These are phyloP conservation scores for Aulographum hederae DNA, from an alignment of 2,329 filamentous ascomycete species.

Conservation along the genomic window DNA sequence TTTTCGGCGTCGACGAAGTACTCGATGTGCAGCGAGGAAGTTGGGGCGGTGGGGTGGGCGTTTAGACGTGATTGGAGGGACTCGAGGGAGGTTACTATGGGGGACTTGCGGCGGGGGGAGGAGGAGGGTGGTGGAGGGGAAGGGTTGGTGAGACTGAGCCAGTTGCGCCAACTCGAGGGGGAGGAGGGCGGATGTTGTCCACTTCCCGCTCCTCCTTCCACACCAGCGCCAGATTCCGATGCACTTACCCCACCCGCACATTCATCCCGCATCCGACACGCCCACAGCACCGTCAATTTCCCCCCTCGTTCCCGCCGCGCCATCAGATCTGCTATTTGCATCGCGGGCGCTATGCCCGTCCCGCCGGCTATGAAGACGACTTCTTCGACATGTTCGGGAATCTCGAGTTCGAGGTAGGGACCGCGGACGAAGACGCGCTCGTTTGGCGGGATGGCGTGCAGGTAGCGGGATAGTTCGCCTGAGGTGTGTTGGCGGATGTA, in stretches of 20 bases:
- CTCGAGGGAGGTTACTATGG: conserved; percentile 44
- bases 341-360: conserved; percentile 76
- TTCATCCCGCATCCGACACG: conserved; percentile 48
- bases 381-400: conserved; percentile 33
- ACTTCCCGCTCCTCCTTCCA: conserved; percentile 7
- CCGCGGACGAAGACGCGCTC: conserved; percentile 59
- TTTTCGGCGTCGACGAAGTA: conserved; percentile 74
- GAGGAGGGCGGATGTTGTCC: not conserved
- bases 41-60: conserved; percentile 6
- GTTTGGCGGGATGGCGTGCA: conserved; percentile 45
- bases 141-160: not conserved
- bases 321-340: conserved; percentile 58
- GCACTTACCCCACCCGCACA: conserved; percentile 44
- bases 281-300: conserved; percentile 64
- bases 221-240: conserved; percentile 37
- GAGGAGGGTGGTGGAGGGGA: too few relatives aligned
- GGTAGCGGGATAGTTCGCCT: conserved; percentile 74
- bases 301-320: conserved; percentile 23
- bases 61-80: conserved; percentile 34
- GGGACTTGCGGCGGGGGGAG: conserved; percentile 13
- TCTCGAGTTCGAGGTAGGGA: conserved; percentile 50
- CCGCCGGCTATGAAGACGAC: conserved; percentile 81
- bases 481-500: conserved; percentile 60
- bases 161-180: too few relatives aligned
- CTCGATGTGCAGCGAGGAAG: conserved; percentile 43